Conservation (phyloP, 805 yeast species). For the Metschnikowia vanudenii region DNA sequence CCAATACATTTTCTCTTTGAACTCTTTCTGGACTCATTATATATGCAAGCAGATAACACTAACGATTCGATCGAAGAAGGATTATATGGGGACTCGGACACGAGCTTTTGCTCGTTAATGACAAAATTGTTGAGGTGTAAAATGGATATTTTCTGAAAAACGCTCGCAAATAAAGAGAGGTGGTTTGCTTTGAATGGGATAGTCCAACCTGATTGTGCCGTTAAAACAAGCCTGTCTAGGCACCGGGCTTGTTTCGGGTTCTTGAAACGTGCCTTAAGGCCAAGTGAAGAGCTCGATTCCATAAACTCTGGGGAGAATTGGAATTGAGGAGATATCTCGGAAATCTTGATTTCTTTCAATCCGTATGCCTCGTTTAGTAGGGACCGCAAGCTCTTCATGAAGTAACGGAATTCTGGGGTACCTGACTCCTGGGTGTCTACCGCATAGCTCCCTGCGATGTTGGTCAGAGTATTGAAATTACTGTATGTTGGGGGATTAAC, state of each 20-base stretch:
- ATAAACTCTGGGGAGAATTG: slow-evolving; percentile 29
- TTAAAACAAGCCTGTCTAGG: slow-evolving; percentile 34
- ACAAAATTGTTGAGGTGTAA: slow-evolving; percentile 47
- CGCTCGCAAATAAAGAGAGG: slow-evolving; percentile 45
- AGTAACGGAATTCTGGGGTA: slow-evolving; percentile 25
- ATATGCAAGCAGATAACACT: slow-evolving; percentile 16
- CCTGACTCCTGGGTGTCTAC: slow-evolving; percentile 26
- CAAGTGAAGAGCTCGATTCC: slow-evolving; percentile 7
- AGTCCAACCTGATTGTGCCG: slow-evolving; percentile 50
- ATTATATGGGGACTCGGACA: slow-evolving; percentile 2
- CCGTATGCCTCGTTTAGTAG: slow-evolving; percentile 50
- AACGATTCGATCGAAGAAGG: slow-evolving; percentile 12
- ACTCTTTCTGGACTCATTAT: slow-evolving; percentile 15
- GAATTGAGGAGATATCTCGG: slow-evolving; percentile 52
- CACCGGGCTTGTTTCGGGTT: slow-evolving; percentile 20
- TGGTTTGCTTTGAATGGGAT: slow-evolving; percentile 48
- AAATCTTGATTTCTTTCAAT: slow-evolving; percentile 37
- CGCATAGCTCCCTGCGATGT: slow-evolving; percentile 38
- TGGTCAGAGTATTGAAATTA: slow-evolving; percentile 23
- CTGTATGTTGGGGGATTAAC: slow-evolving; percentile 34
- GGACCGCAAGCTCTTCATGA: slow-evolving; percentile 22
- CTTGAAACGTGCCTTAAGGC: slow-evolving; percentile 19
- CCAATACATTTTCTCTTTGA: slow-evolving; percentile 21
- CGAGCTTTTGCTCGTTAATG: slow-evolving; percentile 40
- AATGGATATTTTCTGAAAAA: slow-evolving; percentile 38